These are phyloP conservation scores for Chlamydomonas sphaeroides DNA, from an alignment of 139 green algal species.

Conservation along the genomic window DNA sequence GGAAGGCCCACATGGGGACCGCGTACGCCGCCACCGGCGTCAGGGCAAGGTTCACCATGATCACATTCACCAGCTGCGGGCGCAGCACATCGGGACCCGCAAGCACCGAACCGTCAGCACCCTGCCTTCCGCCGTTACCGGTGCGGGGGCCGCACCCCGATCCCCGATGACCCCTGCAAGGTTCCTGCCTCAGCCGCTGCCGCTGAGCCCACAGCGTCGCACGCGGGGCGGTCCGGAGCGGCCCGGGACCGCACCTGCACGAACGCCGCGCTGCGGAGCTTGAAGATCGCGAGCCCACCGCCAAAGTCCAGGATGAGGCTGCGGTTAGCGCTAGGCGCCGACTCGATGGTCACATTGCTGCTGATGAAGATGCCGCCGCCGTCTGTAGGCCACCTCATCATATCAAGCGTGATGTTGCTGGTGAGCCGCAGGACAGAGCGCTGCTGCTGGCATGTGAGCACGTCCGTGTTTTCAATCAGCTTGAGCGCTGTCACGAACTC, in stretches of 20 bases:
- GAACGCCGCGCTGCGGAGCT: background rate
- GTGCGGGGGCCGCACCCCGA: too few relatives aligned
- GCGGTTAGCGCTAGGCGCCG: too few relatives aligned
- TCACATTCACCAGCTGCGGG: background rate
- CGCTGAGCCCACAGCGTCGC: too few relatives aligned
- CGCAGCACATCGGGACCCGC: too few relatives aligned
- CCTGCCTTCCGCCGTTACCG: too few relatives aligned
- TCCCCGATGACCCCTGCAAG: too few relatives aligned
- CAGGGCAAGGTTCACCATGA: slow-evolving; percentile 10
- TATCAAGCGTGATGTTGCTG: background rate
- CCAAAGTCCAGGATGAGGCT: background rate
- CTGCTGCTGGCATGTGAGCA: background rate
- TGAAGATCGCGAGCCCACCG: slow-evolving; percentile 18
- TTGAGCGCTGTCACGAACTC: background rate
- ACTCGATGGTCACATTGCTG: slow-evolving; percentile 26
- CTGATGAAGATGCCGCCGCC: slow-evolving; percentile 4
- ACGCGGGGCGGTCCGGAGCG: too few relatives aligned
- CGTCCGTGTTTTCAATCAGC: background rate
- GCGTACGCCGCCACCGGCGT: background rate
- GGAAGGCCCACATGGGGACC: slow-evolving; percentile 32
- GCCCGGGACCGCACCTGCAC: too few relatives aligned
- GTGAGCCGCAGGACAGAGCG: background rate
- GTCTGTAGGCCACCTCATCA: background rate
- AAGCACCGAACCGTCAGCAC: too few relatives aligned
- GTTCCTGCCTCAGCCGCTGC: too few relatives aligned